phyloP scores from a whole-genome alignment of 371 early-diverging fungal genomes.

The Mortierella sp. region DNA sequence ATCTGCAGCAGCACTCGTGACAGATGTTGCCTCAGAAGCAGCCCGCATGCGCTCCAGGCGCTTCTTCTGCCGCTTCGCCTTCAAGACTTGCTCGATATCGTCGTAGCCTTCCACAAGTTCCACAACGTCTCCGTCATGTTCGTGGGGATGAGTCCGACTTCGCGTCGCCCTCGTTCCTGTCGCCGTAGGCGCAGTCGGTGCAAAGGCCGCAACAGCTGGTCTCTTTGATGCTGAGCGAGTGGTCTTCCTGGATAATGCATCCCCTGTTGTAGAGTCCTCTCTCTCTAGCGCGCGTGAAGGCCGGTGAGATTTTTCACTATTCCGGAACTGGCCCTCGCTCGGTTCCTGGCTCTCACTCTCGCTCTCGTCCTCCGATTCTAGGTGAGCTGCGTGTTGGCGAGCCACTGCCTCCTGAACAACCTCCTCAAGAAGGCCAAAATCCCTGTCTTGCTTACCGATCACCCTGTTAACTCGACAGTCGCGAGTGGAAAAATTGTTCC shows the following conservation, averaged over 20 bases:
- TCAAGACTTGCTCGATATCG: slow-evolving; percentile 40
- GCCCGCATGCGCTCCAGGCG: slow-evolving; percentile 19
- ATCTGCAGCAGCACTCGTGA: slow-evolving; percentile 1
- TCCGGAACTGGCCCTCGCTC: neutral
- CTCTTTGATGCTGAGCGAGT: neutral
- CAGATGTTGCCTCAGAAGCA: slow-evolving; percentile 13
- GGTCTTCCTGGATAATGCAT: neutral
- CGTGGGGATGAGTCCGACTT: slow-evolving; percentile 7
- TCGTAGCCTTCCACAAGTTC: slow-evolving; percentile 30
- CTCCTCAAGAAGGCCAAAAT: slow-evolving; percentile 35
- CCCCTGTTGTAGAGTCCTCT: slow-evolving; percentile 1
- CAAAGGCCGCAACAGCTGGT: no score
- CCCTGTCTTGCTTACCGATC: slow-evolving; percentile 35
- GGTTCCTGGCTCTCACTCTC: slow-evolving; percentile 2
- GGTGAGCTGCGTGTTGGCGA: slow-evolving; percentile 26
- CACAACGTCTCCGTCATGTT: neutral
- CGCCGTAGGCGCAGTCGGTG: neutral
- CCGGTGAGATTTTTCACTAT: neutral
- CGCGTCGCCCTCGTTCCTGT: slow-evolving; percentile 9
- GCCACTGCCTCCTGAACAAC: slow-evolving; percentile 39
- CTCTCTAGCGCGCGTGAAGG: neutral
- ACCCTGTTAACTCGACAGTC: slow-evolving; percentile 49
- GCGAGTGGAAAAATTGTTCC: slow-evolving; percentile 45
- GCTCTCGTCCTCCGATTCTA: slow-evolving; percentile 1
- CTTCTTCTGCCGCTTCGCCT: slow-evolving; percentile 39